phyloP scores from a whole-genome alignment of 2,329 filamentous ascomycete genomes.

The Colletotrichum aenigma region DNA sequence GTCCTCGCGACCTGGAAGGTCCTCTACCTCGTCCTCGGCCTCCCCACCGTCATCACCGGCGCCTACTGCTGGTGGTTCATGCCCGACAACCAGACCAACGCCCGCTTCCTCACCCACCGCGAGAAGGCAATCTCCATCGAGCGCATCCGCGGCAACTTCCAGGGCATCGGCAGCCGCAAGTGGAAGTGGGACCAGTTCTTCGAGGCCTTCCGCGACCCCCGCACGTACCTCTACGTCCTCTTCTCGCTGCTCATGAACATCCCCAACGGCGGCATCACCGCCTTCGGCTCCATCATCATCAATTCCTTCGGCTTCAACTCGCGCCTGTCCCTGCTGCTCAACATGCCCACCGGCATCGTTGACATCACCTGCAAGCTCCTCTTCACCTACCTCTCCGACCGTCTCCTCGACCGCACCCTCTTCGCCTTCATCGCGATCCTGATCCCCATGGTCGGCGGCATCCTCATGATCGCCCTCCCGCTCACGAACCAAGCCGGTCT shows the following conservation, averaged over 20 bases:
- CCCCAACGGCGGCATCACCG: constrained; percentile 25
- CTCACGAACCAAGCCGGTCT: constrained; percentile 23
- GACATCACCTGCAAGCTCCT: constrained; percentile 24
- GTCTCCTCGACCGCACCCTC: constrained; percentile 25
- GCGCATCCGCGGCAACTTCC: constrained; percentile 50
- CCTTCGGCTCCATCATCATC: constrained; percentile 22
- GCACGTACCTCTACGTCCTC: constrained; percentile 57
- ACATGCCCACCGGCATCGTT: constrained; percentile 23
- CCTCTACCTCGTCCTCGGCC: constrained; percentile 31
- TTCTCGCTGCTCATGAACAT: constrained; percentile 39
- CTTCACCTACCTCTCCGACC: constrained; percentile 30
- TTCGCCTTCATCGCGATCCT: constrained; percentile 30
- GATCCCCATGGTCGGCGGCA: constrained; percentile 28
- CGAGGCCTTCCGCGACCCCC: constrained; percentile 52
- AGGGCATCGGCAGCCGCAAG: constrained; percentile 54
- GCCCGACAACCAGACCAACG: constrained; percentile 61
- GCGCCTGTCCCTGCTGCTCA: constrained; percentile 9
- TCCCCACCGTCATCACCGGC: constrained; percentile 26
- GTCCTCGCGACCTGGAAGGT: constrained; percentile 24
- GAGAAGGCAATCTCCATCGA: constrained; percentile 57
- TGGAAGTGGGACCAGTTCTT: constrained; percentile 48
- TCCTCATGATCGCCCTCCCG: constrained; percentile 30
- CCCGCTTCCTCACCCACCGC: constrained; percentile 58
- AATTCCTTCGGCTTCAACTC: constrained; percentile 22
- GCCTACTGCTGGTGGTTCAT: constrained; percentile 34